These are phyloP conservation scores for Hura crepitans DNA, from an alignment of 441 rosid species.

Conservation along the genomic window DNA sequence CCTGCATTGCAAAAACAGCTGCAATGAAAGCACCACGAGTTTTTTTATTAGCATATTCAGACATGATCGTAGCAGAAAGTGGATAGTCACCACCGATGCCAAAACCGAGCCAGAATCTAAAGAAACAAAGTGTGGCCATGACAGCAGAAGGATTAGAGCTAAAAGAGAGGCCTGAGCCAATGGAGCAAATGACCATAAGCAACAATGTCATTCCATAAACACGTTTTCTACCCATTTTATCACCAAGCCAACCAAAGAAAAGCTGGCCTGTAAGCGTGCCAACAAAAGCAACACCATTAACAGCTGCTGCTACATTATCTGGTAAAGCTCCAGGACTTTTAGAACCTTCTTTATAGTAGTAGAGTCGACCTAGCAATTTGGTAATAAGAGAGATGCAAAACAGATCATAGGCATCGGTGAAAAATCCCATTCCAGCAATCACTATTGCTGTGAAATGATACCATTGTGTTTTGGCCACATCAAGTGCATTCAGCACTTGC, in stretches of 20 bases:
- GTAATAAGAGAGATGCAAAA: neutral
- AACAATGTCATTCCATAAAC: neutral
- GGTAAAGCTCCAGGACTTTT: neutral
- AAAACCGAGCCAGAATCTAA: neutral
- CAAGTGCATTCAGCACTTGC: no score
- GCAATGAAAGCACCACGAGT: neutral
- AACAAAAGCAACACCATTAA: neutral
- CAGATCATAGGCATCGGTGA: neutral
- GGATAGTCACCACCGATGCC: constrained; percentile 63
- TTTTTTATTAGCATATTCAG: constrained; percentile 23
- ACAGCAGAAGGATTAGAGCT: neutral
- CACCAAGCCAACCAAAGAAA: constrained; percentile 25
- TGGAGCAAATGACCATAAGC: neutral
- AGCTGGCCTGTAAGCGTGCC: neutral
- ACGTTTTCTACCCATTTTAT: neutral
- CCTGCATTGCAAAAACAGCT: constrained; percentile 7
- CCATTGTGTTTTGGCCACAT: neutral
- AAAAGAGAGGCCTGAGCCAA: neutral
- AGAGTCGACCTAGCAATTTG: neutral
- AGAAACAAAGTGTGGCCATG: neutral
- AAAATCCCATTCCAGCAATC: neutral
- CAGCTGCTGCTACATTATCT: neutral
- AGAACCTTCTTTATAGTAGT: neutral
- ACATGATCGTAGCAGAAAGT: constrained; percentile 27
- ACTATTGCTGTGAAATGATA: neutral